These are phyloP conservation scores for Daldinia sp. DNA, from an alignment of 2,329 filamentous ascomycete species.

Conservation along the genomic window DNA sequence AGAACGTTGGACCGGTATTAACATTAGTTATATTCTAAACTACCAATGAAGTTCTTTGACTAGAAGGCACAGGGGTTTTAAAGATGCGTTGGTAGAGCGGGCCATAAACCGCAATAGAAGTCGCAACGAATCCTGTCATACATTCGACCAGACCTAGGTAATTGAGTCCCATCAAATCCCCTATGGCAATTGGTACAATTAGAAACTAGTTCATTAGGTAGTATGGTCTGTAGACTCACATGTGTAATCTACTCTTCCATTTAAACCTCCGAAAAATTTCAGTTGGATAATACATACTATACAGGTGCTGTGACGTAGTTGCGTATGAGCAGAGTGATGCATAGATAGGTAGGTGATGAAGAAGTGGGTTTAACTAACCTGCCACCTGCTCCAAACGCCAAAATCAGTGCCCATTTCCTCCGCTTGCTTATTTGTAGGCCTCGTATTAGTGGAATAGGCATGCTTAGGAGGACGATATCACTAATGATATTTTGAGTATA, in stretches of 20 bases:
- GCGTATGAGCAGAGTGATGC: not conserved
- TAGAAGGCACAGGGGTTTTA: not conserved
- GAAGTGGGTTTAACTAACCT: not conserved
- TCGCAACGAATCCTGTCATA: not conserved
- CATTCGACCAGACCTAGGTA: not conserved
- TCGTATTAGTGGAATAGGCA: conserved; percentile 2
- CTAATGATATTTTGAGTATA: not conserved
- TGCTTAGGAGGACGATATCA: not conserved
- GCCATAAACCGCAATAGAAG: not conserved
- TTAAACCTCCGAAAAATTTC: not conserved
- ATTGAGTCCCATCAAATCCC: not conserved
- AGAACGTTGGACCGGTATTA: not conserved
- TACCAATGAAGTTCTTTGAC: not conserved
- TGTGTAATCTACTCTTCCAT: not conserved
- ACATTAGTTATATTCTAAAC: not conserved
- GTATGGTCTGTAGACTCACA: not conserved
- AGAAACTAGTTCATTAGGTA: not conserved
- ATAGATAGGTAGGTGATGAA: too few relatives aligned
- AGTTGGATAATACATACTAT: not conserved
- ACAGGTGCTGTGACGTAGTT: not conserved
- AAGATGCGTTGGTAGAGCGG: not conserved
- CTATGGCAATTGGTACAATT: not conserved
- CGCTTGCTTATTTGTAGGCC: not conserved
- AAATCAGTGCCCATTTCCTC: not conserved
- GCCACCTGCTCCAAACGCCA: not conserved